Conservation (phyloP, 2,329 filamentous ascomycete genomes). For the Coleophoma cylindrospora region DNA sequence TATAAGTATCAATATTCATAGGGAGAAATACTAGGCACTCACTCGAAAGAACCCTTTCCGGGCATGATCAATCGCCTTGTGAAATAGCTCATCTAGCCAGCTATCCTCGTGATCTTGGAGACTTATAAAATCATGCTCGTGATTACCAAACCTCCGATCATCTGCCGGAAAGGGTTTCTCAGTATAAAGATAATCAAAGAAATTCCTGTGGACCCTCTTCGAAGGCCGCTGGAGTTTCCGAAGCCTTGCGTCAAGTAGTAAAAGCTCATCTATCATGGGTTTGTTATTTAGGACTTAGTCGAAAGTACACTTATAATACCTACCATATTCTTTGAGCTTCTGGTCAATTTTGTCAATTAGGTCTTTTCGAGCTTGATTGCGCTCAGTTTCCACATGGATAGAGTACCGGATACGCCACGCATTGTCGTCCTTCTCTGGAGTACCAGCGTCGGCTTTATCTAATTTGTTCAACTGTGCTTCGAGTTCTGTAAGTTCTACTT, state of each 20-base stretch:
- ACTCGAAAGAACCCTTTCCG: not conserved
- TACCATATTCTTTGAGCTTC: constrained; percentile 6
- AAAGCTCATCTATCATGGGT: not conserved
- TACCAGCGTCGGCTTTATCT: not conserved
- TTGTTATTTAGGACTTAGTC: not conserved
- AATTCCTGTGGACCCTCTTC: constrained; percentile 2
- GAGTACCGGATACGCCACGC: constrained; percentile 2
- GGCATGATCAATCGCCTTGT: not conserved
- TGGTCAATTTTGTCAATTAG: constrained; percentile 4
- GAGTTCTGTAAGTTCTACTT: constrained; percentile 4
- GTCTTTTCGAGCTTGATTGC: constrained; percentile 4
- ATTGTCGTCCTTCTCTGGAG: not conserved
- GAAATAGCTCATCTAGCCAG: constrained; percentile 5
- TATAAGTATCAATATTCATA: not conserved
- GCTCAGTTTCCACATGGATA: not conserved
- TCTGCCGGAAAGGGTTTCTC: constrained; percentile 1
- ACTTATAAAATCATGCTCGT: constrained; percentile 8
- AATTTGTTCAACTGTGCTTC: constrained; percentile 1
- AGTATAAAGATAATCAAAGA: constrained; percentile 4
- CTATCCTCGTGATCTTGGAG: constrained; percentile 3
- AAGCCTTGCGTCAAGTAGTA: constrained; percentile 1
- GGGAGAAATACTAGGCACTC: not conserved
- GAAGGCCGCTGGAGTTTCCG: constrained; percentile 3
- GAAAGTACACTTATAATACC: not conserved
- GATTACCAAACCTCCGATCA: constrained; percentile 3